Percentiles rank a stretch among this genome's conserved stretches.
These are phyloP conservation scores for Coemansia sp. DNA, from an alignment of 192 early-diverging fungal species.

Conservation along the genomic window DNA sequence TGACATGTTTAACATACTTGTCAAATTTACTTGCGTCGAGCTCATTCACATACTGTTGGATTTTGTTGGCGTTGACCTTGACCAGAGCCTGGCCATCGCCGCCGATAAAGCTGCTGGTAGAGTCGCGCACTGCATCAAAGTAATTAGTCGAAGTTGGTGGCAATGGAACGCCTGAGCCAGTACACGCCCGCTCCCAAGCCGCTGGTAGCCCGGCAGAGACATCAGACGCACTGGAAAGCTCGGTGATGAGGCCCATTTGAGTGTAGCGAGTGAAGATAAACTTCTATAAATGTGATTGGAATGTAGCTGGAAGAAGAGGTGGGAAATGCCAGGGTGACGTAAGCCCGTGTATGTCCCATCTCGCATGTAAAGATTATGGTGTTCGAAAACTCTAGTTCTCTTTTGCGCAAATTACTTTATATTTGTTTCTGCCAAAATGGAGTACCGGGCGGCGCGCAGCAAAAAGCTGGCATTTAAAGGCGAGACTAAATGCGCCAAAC, in stretches of 20 bases:
- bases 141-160: constrained; percentile 27
- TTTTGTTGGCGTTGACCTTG: constrained; percentile 26
- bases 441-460: constrained; percentile 15
- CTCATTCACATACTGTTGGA: constrained; percentile 30
- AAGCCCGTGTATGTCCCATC: not conserved
- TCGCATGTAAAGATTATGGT: not conserved
- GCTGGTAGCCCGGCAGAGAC: constrained; percentile 17
- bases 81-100: constrained; percentile 26
- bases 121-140: constrained; percentile 43
- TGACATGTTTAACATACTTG: constrained; percentile 26
- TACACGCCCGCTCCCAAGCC: constrained; percentile 35
- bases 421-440: constrained; percentile 14
- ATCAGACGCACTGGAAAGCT: constrained; percentile 16
- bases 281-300: not conserved
- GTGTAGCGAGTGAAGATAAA: not conserved
- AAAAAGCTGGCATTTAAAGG: constrained; percentile 43
- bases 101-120: constrained; percentile 29
- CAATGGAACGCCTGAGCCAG: constrained; percentile 15
- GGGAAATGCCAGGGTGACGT: not conserved
- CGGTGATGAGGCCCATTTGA: constrained; percentile 34
- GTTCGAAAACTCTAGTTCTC: not conserved
- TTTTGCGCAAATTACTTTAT: not conserved
- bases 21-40: constrained; percentile 43
- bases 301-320: not conserved
- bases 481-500: not conserved